Conservation (phyloP, 1,284 basidiomycete species). For the Ustilago trichophora region DNA sequence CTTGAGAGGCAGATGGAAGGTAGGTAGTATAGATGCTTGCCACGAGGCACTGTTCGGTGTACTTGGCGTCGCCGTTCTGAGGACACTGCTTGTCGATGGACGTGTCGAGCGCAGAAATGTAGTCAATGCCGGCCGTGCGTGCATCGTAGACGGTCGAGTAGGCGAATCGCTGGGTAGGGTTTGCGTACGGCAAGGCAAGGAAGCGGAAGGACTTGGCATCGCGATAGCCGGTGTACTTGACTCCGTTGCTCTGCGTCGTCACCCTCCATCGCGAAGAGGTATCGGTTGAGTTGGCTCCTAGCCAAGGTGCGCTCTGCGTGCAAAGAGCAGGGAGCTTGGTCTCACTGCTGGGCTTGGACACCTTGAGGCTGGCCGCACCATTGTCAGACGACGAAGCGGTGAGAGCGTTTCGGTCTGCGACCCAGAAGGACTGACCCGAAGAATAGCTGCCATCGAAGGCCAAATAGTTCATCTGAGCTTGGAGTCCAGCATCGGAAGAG, state of each 20-base stretch:
- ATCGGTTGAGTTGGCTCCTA: constrained; percentile 21
- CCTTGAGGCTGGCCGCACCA: background rate
- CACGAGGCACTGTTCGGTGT: constrained; percentile 70
- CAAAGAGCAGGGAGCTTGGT: constrained; percentile 27
- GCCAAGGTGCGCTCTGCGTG: constrained; percentile 39
- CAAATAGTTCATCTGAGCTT: constrained; percentile 30
- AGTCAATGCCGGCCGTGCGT: background rate
- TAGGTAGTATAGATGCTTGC: constrained; percentile 72
- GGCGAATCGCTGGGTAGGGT: constrained; percentile 32
- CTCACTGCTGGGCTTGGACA: constrained; percentile 1
- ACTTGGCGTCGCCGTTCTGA: constrained; percentile 7
- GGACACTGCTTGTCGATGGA: constrained; percentile 29
- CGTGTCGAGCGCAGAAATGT: constrained; percentile 17
- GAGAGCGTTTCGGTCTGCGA: constrained; percentile 8
- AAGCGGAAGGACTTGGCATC: constrained; percentile 45
- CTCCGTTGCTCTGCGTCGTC: constrained; percentile 17
- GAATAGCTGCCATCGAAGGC: constrained; percentile 20
- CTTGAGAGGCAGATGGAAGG: constrained; percentile 64
- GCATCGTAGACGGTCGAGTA: constrained; percentile 38
- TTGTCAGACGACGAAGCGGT: background rate
- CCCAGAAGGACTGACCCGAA: constrained; percentile 25
- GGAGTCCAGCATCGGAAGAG: constrained; percentile 19
- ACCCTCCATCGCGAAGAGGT: constrained; percentile 26
- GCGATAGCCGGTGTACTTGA: constrained; percentile 35
- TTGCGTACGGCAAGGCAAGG: constrained; percentile 33